A percentile compares a stretch with the other conserved stretches of the same genome.
Conservation (phyloP, 345 rosid genomes). For the Sisymbrium altissimum region DNA sequence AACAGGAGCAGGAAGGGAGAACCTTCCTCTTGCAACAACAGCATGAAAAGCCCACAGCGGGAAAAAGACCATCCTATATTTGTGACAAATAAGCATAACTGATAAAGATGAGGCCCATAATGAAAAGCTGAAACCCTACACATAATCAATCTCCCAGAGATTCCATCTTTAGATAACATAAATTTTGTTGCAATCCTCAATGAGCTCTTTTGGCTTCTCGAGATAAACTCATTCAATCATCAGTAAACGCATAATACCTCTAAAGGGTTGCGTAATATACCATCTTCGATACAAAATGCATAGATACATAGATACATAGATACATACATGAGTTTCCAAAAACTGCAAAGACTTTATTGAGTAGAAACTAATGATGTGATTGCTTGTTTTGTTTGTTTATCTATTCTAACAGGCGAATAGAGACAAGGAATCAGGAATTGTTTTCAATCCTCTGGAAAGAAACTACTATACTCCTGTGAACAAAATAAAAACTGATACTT, state of each 20-base stretch:
- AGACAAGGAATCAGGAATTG: conserved; percentile 8
- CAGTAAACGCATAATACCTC: not conserved
- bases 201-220: not conserved
- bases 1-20: conserved; percentile 93
- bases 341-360: not conserved
- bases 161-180: not conserved
- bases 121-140: not conserved
- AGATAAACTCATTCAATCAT: too few relatives aligned
- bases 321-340: conserved; percentile 3
- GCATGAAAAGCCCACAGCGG: conserved; percentile 94
- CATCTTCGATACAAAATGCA: not conserved
- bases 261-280: conserved; percentile 1
- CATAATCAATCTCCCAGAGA: not conserved
- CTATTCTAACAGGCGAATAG: not conserved
- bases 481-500: not conserved
- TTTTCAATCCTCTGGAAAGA: not conserved
- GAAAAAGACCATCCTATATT: conserved; percentile 57
- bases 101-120: not conserved
- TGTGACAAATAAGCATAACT: not conserved
- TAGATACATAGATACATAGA: too few relatives aligned
- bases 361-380: not conserved
- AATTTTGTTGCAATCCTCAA: not conserved
- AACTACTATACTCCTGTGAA: not conserved
- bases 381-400: not conserved
- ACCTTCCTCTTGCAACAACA: conserved; percentile 92